Percentiles rank a stretch among this genome's conserved stretches.
phyloP scores from a whole-genome alignment of 2,329 filamentous ascomycete species.

The Epichloe glyceriae region DNA sequence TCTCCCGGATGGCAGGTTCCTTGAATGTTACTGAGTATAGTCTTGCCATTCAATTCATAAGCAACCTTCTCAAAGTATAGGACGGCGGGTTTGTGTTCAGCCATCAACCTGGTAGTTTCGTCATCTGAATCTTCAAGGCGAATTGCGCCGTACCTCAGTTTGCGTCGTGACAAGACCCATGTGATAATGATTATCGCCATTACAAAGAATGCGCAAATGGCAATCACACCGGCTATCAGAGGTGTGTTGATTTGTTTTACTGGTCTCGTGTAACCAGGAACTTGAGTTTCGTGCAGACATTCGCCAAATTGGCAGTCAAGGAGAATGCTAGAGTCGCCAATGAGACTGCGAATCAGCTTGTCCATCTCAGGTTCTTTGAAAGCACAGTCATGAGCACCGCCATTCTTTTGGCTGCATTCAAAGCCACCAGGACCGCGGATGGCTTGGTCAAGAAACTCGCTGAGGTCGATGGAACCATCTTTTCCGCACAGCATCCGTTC shows the following conservation, averaged over 20 bases:
- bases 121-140: constrained; percentile 82
- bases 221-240: constrained; percentile 87
- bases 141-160: constrained; percentile 57
- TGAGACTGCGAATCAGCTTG: constrained; percentile 72
- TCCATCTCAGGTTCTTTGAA: constrained; percentile 94
- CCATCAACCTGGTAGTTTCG: constrained; percentile 73
- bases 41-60: constrained; percentile 77
- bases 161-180: constrained; percentile 79
- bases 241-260: constrained; percentile 95
- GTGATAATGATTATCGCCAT: constrained; percentile 72
- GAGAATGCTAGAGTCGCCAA: constrained; percentile 82
- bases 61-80: constrained; percentile 80
- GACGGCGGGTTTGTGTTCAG: constrained; percentile 81
- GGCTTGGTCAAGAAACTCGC: constrained; percentile 68
- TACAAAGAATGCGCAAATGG: constrained; percentile 71
- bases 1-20: constrained; percentile 92
- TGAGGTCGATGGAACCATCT: constrained; percentile 79
- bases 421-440: constrained; percentile 86
- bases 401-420: constrained; percentile 54
- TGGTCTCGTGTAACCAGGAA: constrained; percentile 79
- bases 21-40: constrained; percentile 67
- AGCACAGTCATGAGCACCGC: constrained; percentile 52
- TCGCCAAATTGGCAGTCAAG: constrained; percentile 76
- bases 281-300: constrained; percentile 83
- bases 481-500: constrained; percentile 91